Conservation (phyloP, 2,329 filamentous ascomycete species). For the Davidsoniella neocaledoniae region DNA sequence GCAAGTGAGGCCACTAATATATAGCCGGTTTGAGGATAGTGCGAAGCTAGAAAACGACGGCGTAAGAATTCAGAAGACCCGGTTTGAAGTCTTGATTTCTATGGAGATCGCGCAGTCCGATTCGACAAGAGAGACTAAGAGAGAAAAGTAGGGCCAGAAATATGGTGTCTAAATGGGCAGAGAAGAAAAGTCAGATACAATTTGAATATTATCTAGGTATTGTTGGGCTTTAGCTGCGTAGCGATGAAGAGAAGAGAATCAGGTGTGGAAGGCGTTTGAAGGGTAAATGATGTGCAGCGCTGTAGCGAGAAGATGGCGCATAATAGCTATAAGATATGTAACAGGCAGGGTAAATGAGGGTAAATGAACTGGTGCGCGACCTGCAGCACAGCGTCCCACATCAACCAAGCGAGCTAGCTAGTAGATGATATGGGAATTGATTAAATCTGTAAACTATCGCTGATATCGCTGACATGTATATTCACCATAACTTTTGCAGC, state of each 20-base stretch:
- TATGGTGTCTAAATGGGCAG: not conserved
- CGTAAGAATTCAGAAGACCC: not conserved
- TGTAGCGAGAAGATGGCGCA: not conserved
- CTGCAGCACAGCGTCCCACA: too few relatives aligned
- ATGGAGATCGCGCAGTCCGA: constrained; percentile 5
- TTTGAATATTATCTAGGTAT: too few relatives aligned
- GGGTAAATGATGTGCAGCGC: not conserved
- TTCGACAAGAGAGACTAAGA: not conserved
- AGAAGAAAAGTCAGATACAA: too few relatives aligned
- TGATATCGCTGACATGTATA: too few relatives aligned
- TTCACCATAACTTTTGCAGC: too few relatives aligned
- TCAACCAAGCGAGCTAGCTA: too few relatives aligned
- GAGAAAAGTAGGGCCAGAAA: not conserved
- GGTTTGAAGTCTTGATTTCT: not conserved
- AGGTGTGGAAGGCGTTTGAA: not conserved
- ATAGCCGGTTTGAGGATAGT: constrained; percentile 4
- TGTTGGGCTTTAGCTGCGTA: not conserved
- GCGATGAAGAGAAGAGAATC: not conserved
- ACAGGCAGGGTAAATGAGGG: not conserved
- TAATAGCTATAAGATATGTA: not conserved
- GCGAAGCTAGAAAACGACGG: constrained; percentile 7
- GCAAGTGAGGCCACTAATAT: constrained; percentile 1
- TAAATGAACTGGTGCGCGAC: not conserved
- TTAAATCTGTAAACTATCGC: too few relatives aligned
- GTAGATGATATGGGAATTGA: too few relatives aligned